Conservation (phyloP, 306 rosid genomes). For the Oemleria cerasiformis region DNA sequence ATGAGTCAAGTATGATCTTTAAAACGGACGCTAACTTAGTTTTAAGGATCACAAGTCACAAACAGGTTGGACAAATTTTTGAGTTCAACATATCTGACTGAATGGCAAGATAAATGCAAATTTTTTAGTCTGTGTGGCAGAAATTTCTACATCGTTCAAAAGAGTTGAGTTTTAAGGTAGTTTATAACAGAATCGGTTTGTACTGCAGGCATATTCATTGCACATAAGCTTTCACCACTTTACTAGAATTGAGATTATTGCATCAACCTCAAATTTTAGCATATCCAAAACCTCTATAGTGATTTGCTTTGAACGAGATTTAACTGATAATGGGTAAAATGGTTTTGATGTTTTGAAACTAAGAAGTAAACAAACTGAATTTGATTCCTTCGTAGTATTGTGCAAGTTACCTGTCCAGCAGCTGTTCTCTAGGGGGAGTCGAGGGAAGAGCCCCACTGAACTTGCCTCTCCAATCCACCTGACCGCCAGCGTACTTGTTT, state of each 20-base stretch:
- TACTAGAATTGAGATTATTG: no score
- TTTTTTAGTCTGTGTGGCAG: no score
- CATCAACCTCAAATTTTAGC: no score
- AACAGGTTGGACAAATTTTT: no score
- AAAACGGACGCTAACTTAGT: not conserved
- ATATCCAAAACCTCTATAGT: not conserved
- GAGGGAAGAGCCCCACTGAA: constrained; percentile 71
- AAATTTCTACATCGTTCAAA: no score
- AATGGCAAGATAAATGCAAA: no score
- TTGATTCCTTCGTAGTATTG: constrained; percentile 3
- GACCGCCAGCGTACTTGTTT: constrained; percentile 68
- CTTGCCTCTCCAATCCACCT: constrained; percentile 87
- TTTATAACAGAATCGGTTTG: no score
- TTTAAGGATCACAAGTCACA: not conserved
- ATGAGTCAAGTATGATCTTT: not conserved
- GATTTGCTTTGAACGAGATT: not conserved
- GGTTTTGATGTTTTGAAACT: not conserved
- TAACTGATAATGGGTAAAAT: not conserved
- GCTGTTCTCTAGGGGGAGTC: constrained; percentile 74
- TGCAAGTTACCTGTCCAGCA: constrained; percentile 72
- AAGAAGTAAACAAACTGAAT: not conserved
- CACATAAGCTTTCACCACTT: no score
- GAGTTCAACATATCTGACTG: no score
- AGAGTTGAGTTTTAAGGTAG: no score
- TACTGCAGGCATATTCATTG: no score